Base-by-base conservation (phyloP, 805 yeast genomes). In the Zygotorulaspora chibaensis region DNA sequence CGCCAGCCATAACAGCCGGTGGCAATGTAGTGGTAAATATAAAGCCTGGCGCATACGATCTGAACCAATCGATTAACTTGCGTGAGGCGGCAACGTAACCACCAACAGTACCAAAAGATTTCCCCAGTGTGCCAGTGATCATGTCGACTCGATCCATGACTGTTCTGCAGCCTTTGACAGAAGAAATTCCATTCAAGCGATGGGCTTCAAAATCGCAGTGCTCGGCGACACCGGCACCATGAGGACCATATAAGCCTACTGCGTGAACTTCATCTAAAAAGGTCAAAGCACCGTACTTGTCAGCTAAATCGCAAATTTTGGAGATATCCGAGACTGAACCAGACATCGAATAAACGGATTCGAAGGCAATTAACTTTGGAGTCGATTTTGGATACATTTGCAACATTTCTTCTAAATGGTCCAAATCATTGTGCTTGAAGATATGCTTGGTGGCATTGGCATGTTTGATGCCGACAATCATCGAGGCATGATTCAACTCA, bases 191-290 rank as follows among this genome's bases (percentile, higher is more conserved):
- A 12, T 81, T 67, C 47, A 72, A 64, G 61, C 87, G 79, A 64
- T 91, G 95, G 45, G 82, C 81, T 38, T 87, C 87, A 58, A 89
- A 93, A 69, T 93, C 87, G 59, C 85, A 74, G 66, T 93, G 99
- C 69, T 93, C 99, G 39, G 98, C 96, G 45, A 93, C 98, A 71
- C 99, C 99, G 28, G 96, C 99, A 63, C 99, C 99, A 60, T 87
- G 96, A 49, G 99, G 98, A 59, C 99, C 99, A 65, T 93, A 93
- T 83, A 93, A 79, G 45, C 99, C 99, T 38, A 93, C 98, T 29
- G 99, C 98, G 63, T 93, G 99, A 31, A 93, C 99, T 69, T 93
- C 99, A 67, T 93, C 99, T 66, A 93, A 74, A 69, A 93, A 93
- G 26, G 99, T 93, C 58, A 93, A 70, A 38, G 98, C 98, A 51